Evolutionary conservation across 495 filamentous ascomycete genomes (phyloP).

Genomic region (Neurospora discreta): DNA sequence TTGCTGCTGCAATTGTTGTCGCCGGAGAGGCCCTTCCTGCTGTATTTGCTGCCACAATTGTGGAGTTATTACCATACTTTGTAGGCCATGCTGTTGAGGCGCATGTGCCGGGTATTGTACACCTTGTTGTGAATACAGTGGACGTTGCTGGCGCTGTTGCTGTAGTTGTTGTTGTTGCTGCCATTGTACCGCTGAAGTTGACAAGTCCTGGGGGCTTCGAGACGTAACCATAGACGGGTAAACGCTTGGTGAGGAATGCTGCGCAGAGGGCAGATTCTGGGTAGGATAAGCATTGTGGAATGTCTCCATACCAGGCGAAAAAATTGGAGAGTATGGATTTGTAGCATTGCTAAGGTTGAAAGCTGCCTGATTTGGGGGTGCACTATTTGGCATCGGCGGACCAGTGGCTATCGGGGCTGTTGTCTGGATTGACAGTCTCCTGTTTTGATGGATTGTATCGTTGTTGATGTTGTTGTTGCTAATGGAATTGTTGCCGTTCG

Average conservation of each 20-base stretch:
- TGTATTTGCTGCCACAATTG: not conserved
- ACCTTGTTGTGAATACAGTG: not conserved
- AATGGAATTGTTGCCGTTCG: not conserved
- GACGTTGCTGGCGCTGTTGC: conserved; percentile 5
- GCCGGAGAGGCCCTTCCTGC: not conserved
- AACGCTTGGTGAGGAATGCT: not conserved
- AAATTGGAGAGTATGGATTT: not conserved
- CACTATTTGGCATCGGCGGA: not conserved
- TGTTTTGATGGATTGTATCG: not conserved
- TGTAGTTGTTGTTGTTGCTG: conserved; percentile 18
- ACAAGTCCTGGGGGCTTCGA: not conserved
- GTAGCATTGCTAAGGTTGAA: not conserved
- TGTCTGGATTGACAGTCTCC: not conserved
- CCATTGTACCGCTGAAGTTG: not conserved
- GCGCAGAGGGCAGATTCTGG: not conserved
- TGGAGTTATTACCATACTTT: not conserved
- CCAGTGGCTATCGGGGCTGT: not conserved
- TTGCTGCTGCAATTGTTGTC: not conserved
- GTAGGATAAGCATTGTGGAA: not conserved
- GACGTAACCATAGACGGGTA: not conserved
- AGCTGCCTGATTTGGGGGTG: not conserved
- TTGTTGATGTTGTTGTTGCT: not conserved
- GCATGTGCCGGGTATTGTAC: not conserved
- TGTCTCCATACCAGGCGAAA: not conserved
- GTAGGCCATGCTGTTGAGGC: not conserved